These are phyloP conservation scores for Lachancea sp. DNA, from an alignment of 805 yeast genomes.

Conservation along the genomic window DNA sequence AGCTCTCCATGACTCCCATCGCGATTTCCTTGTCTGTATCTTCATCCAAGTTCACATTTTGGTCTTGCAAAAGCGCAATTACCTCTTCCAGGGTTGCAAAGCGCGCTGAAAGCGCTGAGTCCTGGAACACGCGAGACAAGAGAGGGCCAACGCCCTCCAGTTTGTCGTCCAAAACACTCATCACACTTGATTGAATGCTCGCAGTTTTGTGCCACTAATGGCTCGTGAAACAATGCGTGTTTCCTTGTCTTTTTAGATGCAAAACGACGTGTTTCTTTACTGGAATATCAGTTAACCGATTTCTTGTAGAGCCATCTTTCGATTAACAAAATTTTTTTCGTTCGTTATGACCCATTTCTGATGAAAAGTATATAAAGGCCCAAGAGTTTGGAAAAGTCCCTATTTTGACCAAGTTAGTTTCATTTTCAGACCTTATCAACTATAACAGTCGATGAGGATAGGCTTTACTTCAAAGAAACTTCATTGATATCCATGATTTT, in stretches of 20 bases:
- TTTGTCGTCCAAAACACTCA: constrained; percentile 1
- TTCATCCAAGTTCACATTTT: constrained; percentile 9
- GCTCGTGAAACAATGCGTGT: background rate
- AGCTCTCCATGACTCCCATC: constrained; percentile 40
- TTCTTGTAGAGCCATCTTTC: too few relatives aligned
- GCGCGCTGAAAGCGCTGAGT: constrained; percentile 22
- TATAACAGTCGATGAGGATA: constrained; percentile 54
- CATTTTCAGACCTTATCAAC: constrained; percentile 38
- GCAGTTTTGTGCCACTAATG: background rate
- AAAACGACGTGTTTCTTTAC: too few relatives aligned
- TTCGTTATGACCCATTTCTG: too few relatives aligned
- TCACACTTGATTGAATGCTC: background rate
- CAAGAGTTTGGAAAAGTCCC: too few relatives aligned
- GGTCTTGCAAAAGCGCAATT: constrained; percentile 16
- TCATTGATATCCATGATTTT: constrained; percentile 1
- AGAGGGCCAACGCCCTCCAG: constrained; percentile 24
- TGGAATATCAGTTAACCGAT: too few relatives aligned
- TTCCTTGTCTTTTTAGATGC: too few relatives aligned
- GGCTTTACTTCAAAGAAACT: constrained; percentile 20
- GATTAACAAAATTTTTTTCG: too few relatives aligned
- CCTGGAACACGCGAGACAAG: constrained; percentile 10
- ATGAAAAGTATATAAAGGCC: too few relatives aligned
- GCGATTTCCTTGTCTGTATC: constrained; percentile 29
- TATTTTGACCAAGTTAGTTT: background rate
- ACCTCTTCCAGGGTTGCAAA: constrained; percentile 25